Conservation (phyloP, 2,329 filamentous ascomycete genomes). For the Shiraia bambusicola region DNA sequence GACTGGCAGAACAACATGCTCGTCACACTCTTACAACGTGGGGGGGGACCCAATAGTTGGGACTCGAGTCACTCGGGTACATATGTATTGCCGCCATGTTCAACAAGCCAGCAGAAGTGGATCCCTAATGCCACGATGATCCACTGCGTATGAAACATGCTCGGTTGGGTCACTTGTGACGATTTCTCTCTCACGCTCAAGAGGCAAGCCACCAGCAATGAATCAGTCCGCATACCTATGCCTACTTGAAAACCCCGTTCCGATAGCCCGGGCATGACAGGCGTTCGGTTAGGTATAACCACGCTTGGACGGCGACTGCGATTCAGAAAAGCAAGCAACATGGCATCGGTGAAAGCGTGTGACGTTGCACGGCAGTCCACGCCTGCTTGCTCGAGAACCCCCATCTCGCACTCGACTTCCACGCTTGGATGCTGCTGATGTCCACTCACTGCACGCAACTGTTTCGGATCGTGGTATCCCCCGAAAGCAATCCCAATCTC, state of each 20-base stretch:
- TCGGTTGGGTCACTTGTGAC: not conserved
- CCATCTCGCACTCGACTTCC: not conserved
- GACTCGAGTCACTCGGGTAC: not conserved
- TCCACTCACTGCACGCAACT: conserved; percentile 1
- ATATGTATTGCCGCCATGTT: not conserved
- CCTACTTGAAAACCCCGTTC: conserved; percentile 13
- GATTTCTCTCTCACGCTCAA: not conserved
- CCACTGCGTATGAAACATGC: not conserved
- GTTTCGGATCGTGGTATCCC: not conserved
- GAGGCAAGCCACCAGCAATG: not conserved
- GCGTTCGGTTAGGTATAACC: conserved; percentile 12
- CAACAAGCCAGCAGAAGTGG: not conserved
- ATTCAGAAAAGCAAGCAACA: conserved; percentile 8
- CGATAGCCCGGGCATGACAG: conserved; percentile 18
- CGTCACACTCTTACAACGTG: not conserved
- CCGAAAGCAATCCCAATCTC: not conserved
- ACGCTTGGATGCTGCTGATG: conserved; percentile 1
- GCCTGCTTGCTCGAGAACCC: not conserved
- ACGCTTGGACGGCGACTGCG: conserved; percentile 1
- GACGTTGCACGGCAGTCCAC: conserved; percentile 11
- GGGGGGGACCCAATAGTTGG: not conserved
- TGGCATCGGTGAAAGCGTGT: conserved; percentile 5
- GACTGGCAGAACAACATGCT: not conserved
- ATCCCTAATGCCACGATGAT: not conserved
- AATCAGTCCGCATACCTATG: conserved; percentile 8